phyloP scores from a whole-genome alignment of 2,329 filamentous ascomycete genomes.

The Calcarisporium arbuscula region DNA sequence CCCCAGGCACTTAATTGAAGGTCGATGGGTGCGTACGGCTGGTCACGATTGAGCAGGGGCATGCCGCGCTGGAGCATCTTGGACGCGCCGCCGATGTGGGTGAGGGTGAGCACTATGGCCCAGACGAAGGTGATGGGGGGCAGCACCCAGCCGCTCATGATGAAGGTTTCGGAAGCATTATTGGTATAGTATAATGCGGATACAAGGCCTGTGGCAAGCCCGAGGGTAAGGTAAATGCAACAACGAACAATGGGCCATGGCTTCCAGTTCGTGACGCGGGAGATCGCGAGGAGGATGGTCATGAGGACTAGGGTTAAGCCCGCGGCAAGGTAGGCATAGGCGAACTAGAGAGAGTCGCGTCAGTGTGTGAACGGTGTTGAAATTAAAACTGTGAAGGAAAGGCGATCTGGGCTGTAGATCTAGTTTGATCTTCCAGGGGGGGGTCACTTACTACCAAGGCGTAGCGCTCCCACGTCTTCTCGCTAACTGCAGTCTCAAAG shows the following conservation, averaged over 20 bases:
- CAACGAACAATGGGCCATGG: slow-evolving; percentile 25
- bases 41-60: too few relatives aligned
- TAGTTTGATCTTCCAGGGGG: neutral
- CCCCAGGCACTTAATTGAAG: too few relatives aligned
- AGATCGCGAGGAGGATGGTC: slow-evolving; percentile 22
- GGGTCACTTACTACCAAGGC: slow-evolving; percentile 22
- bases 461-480: slow-evolving; percentile 18
- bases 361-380: neutral
- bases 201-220: slow-evolving; percentile 21
- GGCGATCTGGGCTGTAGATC: too few relatives aligned
- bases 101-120: slow-evolving; percentile 24
- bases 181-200: slow-evolving; percentile 17
- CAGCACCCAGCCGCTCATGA: slow-evolving; percentile 23
- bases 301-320: slow-evolving; percentile 25
- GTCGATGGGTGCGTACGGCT: too few relatives aligned
- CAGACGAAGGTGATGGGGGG: slow-evolving; percentile 28
- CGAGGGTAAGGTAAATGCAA: slow-evolving; percentile 21
- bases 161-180: slow-evolving; percentile 12
- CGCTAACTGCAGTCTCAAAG: slow-evolving; percentile 17
- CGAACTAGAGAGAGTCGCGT: slow-evolving; percentile 18
- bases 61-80: too few relatives aligned
- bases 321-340: slow-evolving; percentile 26
- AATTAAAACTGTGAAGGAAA: neutral
- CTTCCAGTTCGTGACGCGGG: slow-evolving; percentile 23
- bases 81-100: slow-evolving; percentile 27